A percentile compares a stretch with the other conserved stretches of the same genome.
Evolutionary conservation across 2,329 filamentous ascomycete genomes (phyloP).

Genomic region (Pseudocercospora pini-densiflorae): DNA sequence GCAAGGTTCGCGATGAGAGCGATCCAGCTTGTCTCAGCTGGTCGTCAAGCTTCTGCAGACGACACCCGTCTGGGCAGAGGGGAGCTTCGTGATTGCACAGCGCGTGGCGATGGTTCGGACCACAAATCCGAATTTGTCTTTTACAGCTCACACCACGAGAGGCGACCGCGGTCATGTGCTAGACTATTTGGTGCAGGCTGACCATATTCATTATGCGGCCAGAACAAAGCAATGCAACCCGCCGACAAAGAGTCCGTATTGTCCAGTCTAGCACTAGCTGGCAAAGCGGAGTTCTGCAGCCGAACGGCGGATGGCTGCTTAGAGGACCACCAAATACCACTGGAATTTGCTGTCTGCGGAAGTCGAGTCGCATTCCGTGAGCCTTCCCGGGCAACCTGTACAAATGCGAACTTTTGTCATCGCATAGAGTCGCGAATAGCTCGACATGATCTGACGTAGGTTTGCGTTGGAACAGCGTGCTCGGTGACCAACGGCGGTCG

Average conservation of each 20-base stretch:
- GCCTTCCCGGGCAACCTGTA: background rate
- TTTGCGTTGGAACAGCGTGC: background rate
- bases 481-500: background rate
- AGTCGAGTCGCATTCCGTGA: background rate
- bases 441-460: background rate
- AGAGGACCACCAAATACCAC: background rate
- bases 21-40: constrained; percentile 12
- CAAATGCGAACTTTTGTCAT: background rate
- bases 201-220: background rate
- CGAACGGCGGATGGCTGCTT: constrained; percentile 12
- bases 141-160: background rate
- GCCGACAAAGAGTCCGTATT: constrained; percentile 19
- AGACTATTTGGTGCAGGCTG: background rate
- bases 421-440: background rate
- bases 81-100: constrained; percentile 11
- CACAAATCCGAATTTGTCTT: background rate
- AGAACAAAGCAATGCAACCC: constrained; percentile 20
- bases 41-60: constrained; percentile 13
- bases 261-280: background rate
- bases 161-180: background rate
- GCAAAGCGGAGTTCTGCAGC: constrained; percentile 6
- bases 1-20: constrained; percentile 4
- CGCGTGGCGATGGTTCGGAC: constrained; percentile 4
- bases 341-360: constrained; percentile 7
- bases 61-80: constrained; percentile 13